These are phyloP conservation scores for Trichoderma polysporum DNA, from an alignment of 2,329 filamentous ascomycete genomes.

Conservation along the genomic window DNA sequence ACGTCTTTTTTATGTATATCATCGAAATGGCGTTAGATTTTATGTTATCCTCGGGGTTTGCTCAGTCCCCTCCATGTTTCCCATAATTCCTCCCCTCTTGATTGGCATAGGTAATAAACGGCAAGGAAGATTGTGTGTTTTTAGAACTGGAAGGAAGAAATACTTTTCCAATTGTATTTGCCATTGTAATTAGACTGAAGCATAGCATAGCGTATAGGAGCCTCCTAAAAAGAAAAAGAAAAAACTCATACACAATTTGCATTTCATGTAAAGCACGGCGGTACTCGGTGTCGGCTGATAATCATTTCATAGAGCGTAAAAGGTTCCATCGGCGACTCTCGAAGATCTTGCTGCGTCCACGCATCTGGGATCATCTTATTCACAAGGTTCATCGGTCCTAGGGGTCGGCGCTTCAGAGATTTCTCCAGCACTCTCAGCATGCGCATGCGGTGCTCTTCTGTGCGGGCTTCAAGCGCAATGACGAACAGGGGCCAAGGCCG, in stretches of 20 bases:
- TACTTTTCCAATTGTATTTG: background rate
- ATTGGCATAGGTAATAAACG: background rate
- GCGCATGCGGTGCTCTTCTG: slow-evolving; percentile 7
- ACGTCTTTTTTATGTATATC: too few relatives aligned
- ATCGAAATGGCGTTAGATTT: too few relatives aligned
- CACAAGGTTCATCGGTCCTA: slow-evolving; percentile 3
- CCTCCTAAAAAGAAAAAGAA: background rate
- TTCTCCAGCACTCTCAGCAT: background rate
- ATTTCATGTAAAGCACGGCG: slow-evolving; percentile 10
- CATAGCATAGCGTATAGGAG: background rate
- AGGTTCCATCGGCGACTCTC: background rate
- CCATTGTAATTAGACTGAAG: background rate
- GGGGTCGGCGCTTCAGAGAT: slow-evolving; percentile 4
- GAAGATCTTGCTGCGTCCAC: slow-evolving; percentile 18
- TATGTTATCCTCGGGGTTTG: background rate
- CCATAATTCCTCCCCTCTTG: background rate
- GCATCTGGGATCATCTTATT: slow-evolving; percentile 13
- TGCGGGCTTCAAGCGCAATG: slow-evolving; percentile 8
- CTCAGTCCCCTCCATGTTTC: background rate
- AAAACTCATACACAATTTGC: background rate
- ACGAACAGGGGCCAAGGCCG: slow-evolving; percentile 19
- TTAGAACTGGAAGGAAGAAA: background rate
- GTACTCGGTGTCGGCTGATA: slow-evolving; percentile 11
- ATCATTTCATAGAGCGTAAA: slow-evolving; percentile 6
- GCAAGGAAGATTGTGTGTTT: background rate